Evolutionary conservation across 2,329 filamentous ascomycete genomes (phyloP), one percentile per base, ranked within the genome.

Genomic region (Ceratocystis cubensis): DNA sequence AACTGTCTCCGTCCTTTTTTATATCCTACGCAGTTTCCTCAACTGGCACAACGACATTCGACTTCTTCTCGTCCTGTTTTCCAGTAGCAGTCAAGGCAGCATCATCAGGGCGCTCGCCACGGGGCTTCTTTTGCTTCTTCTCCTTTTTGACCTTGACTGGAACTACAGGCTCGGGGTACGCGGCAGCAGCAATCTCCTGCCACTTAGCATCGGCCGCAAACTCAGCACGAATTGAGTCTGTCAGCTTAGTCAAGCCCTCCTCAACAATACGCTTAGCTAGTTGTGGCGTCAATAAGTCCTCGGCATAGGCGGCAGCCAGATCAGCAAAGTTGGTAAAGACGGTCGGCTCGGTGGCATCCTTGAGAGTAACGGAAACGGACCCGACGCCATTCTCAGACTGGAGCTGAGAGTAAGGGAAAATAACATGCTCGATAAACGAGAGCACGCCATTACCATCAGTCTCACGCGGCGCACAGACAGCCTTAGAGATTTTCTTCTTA

Each of bases 391-490:
- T 15, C 30, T 53, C 50, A n/a, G 66, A 67, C 68, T 78, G 82
- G 61, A 96, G 78, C n/a, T 82, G 81, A 8, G 85, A 80, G 2
- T 87, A 88, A 0, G 91, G 91, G 8, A 99, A 82, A 41, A 97
- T 80, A 37, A 96, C 90, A 73, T 85, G 90, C 75, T 97, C 89
- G 22, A 94, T 86, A 69, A 97, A 92, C 1, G 88, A 85, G 64
- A 97, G 78, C 13, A 97, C 80, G 22, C 93, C 94, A 73, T 97
- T 97, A 37, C 87, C 88, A 71, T 96, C 90, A 3, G 89, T 81
- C 30, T 88, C 81, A 72, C 85, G 85, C 41, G 91, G 91, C 17
- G 84, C 83, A 25, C 88, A 89, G 69, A 88, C 84, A 0, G 93
- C 91, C 76, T 96, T 96, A 73, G 86, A 86, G 65, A 96, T 80